Evolutionary conservation across 1,284 basidiomycete genomes (phyloP).

Genomic region (Phellopilus nigrolimitatus): DNA sequence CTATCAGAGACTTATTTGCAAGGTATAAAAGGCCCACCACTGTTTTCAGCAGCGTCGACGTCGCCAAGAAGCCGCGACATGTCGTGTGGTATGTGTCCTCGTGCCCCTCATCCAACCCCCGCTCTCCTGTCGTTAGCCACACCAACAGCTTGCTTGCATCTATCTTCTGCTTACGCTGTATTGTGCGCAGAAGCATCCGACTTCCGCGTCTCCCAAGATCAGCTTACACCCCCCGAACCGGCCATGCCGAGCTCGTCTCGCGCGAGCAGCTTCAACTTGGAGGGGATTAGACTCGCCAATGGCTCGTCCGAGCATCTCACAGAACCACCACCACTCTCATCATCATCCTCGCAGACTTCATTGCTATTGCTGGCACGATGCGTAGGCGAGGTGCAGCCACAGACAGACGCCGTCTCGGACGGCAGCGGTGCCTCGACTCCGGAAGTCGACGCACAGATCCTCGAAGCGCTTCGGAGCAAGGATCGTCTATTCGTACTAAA

Average conservation of each 20-base stretch:
- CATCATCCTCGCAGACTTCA: slow-evolving; percentile 11
- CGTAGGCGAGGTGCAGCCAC: slow-evolving; percentile 4
- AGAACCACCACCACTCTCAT: neutral
- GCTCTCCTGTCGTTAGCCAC: too few species aligned
- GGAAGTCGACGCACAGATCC: slow-evolving; percentile 69
- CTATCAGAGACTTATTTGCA: neutral
- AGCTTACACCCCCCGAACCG: neutral
- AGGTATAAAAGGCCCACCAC: neutral
- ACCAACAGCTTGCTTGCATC: too few species aligned
- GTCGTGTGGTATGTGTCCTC: slow-evolving; percentile 17
- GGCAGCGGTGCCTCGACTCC: slow-evolving; percentile 18
- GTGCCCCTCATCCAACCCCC: neutral
- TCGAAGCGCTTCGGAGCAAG: slow-evolving; percentile 81
- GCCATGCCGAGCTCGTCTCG: slow-evolving; percentile 12
- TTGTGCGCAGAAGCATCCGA: slow-evolving; percentile 2
- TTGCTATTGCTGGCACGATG: neutral
- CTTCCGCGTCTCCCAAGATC: slow-evolving; percentile 6
- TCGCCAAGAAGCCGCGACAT: slow-evolving; percentile 2
- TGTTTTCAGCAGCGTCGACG: neutral
- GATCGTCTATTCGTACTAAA: slow-evolving; percentile 80
- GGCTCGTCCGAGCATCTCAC: slow-evolving; percentile 5
- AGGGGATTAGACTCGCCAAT: neutral
- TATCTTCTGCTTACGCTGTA: neutral
- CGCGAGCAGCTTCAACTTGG: slow-evolving; percentile 8
- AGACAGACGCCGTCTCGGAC: slow-evolving; percentile 6